Percentiles rank a stretch among this genome's conserved stretches.
Conservation (phyloP, 768 basidiomycete genomes). For the Lentinus tigrinus region DNA sequence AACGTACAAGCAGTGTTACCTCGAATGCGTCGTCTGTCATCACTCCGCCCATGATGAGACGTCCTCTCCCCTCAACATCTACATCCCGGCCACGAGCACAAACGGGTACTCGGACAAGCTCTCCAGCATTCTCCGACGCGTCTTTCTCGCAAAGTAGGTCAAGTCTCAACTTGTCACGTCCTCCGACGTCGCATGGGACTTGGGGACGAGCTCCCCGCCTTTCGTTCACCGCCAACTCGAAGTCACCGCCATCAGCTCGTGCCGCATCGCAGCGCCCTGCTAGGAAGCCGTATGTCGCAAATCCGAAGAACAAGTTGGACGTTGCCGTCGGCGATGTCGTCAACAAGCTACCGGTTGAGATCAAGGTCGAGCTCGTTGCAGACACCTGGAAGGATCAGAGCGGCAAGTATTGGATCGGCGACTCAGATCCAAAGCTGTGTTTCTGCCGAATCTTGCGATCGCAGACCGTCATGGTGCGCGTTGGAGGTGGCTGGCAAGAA, state of each 20-base stretch:
- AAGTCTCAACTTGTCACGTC: constrained; percentile 42
- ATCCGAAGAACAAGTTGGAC: constrained; percentile 90
- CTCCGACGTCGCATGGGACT: constrained; percentile 51
- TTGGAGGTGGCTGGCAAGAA: constrained; percentile 94
- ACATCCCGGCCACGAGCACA: constrained; percentile 40
- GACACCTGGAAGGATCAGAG: constrained; percentile 92
- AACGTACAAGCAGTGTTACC: constrained; percentile 68
- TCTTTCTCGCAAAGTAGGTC: constrained; percentile 51
- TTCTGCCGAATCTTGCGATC: constrained; percentile 90
- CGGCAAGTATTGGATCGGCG: constrained; percentile 96
- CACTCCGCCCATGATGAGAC: constrained; percentile 31
- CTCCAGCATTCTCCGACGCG: constrained; percentile 64
- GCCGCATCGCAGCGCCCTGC: constrained; percentile 37
- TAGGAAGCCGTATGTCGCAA: constrained; percentile 76
- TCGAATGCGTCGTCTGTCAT: constrained; percentile 34
- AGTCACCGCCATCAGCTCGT: constrained; percentile 42
- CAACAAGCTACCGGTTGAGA: constrained; percentile 82
- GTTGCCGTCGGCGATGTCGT: constrained; percentile 91
- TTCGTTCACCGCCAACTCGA: constrained; percentile 49
- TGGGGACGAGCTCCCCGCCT: constrained; percentile 71
- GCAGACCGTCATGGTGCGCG: constrained; percentile 94
- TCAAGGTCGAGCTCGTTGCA: constrained; percentile 76
- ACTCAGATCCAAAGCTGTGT: constrained; percentile 85
- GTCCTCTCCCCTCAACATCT: constrained; percentile 28
- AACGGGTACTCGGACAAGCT: constrained; percentile 44